Evolutionary conservation across 495 filamentous ascomycete species (phyloP).

Genomic region (Eremomyces bilateralis): DNA sequence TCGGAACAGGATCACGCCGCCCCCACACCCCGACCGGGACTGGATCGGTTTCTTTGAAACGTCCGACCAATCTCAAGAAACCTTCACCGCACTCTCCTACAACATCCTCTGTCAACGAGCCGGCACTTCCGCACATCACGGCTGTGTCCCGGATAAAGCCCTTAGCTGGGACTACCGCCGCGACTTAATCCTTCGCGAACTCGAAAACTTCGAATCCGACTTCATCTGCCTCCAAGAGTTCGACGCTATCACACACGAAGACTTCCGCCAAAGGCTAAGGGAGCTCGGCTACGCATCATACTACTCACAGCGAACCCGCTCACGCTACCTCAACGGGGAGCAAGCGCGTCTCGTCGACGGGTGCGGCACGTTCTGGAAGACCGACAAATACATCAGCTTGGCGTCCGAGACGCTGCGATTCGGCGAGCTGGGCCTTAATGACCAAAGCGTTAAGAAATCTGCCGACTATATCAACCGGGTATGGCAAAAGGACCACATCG

Average conservation of each 20-base stretch:
- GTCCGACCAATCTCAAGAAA: no score
- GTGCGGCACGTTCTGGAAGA: slow-evolving; percentile 91
- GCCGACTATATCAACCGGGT: slow-evolving; percentile 93
- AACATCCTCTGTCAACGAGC: slow-evolving; percentile 89
- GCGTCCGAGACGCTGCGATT: no score
- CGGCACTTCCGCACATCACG: slow-evolving; percentile 62
- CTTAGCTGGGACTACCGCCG: slow-evolving; percentile 76
- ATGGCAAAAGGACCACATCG: slow-evolving; percentile 97
- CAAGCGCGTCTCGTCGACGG: slow-evolving; percentile 78
- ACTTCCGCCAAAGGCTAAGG: slow-evolving; percentile 60
- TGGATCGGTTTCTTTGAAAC: no score
- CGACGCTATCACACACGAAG: slow-evolving; percentile 67
- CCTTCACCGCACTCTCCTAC: slow-evolving; percentile 72
- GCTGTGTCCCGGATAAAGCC: slow-evolving; percentile 60
- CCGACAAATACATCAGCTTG: no score
- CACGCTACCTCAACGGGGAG: slow-evolving; percentile 73
- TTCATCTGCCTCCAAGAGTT: slow-evolving; percentile 87
- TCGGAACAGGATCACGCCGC: no score
- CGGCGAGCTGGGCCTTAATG: no score
- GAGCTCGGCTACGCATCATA: slow-evolving; percentile 78
- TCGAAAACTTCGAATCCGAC: slow-evolving; percentile 62
- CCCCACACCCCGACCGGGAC: no score
- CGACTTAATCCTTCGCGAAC: slow-evolving; percentile 57
- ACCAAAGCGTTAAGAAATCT: no score
- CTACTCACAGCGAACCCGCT: slow-evolving; percentile 67